These are phyloP conservation scores for Singerocomus rubriflavus DNA, from an alignment of 1,284 basidiomycete species.

Conservation along the genomic window DNA sequence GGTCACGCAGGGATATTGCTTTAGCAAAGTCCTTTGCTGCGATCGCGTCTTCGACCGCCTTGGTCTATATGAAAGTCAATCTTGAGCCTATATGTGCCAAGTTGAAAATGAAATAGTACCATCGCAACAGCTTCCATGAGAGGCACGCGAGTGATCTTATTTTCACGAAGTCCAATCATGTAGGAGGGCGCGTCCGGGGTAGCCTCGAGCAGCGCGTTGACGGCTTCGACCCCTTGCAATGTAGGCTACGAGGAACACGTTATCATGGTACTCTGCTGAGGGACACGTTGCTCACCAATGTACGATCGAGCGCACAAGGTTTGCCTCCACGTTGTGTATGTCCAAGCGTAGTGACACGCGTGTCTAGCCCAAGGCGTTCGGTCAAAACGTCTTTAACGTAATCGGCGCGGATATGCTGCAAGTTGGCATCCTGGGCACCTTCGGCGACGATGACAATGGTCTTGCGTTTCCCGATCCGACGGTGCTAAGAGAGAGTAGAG, in stretches of 20 bases:
- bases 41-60: conserved; percentile 83
- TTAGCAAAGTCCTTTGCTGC: conserved; percentile 80
- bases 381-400: conserved; percentile 89
- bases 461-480: conserved; percentile 91
- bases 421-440: conserved; percentile 84
- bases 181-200: conserved; percentile 91
- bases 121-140: conserved; percentile 90
- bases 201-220: conserved; percentile 86
- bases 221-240: conserved; percentile 91
- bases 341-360: conserved; percentile 96
- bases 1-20: conserved; percentile 87
- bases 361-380: conserved; percentile 88
- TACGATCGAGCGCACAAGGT: conserved; percentile 91
- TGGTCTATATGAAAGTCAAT: conserved; percentile 56
- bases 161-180: conserved; percentile 96
- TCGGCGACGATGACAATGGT: conserved; percentile 98
- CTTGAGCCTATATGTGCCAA: conserved; percentile 5
- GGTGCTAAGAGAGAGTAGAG: conserved; percentile 57
- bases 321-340: conserved; percentile 95
- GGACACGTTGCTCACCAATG: conserved; percentile 57
- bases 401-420: conserved; percentile 89
- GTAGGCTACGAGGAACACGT: conserved; percentile 62
- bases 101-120: conserved; percentile 41
- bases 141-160: conserved; percentile 91
- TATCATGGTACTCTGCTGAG: background rate